Conservation (phyloP, 768 basidiomycete genomes). For the Kwoniella dendrophila region DNA sequence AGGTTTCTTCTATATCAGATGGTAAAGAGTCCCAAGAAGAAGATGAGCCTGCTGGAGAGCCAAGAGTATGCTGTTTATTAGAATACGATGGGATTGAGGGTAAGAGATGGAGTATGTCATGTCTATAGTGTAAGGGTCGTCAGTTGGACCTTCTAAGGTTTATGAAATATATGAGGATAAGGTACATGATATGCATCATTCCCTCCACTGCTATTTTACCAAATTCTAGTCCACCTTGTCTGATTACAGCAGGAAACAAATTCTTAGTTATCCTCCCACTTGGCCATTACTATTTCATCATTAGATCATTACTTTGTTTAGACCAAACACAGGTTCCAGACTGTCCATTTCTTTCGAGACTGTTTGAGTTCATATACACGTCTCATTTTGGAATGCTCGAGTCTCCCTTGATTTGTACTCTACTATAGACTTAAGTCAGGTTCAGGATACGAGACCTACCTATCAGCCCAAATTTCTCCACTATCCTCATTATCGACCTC, state of each 20-base stretch:
- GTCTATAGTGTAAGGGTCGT: slow-evolving; percentile 59
- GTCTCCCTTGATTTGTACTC: no score
- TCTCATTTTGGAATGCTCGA: no score
- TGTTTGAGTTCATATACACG: no score
- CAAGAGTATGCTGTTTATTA: slow-evolving; percentile 5
- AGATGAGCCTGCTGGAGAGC: slow-evolving; percentile 58
- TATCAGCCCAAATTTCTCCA: slow-evolving; percentile 71
- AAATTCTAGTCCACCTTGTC: no score
- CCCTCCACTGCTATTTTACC: slow-evolving; percentile 31
- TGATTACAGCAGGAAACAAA: no score
- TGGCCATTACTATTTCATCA: no score
- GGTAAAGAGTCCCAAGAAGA: slow-evolving; percentile 75
- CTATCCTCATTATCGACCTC: slow-evolving; percentile 50
- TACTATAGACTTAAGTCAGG: no score
- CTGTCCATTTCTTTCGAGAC: no score
- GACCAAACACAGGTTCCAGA: no score
- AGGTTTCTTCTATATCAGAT: slow-evolving; percentile 81
- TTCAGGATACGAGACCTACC: slow-evolving; percentile 62
- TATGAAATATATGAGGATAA: not conserved
- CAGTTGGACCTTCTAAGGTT: not conserved
- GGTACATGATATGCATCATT: not conserved
- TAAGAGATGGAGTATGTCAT: slow-evolving; percentile 76
- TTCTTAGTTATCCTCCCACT: no score
- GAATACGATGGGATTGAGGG: slow-evolving; percentile 56
- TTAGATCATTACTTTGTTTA: no score